phyloP scores from a whole-genome alignment of 108 stramenopile species.

The Fistulifera pelliculosa region DNA sequence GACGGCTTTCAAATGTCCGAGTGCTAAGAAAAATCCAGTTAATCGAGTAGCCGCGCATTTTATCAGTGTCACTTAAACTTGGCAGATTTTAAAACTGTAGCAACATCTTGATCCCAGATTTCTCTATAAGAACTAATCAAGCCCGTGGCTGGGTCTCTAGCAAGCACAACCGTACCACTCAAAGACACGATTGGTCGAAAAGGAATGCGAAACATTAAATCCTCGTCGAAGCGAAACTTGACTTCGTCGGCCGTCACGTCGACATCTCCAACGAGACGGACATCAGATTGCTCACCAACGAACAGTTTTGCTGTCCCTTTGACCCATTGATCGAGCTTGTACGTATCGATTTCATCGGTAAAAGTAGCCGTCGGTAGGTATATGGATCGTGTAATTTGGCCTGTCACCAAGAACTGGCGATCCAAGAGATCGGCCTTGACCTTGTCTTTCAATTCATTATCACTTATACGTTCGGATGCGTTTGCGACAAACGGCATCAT shows the following conservation, averaged over 20 bases:
- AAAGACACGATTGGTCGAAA: conserved; percentile 61
- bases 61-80: conserved; percentile 32
- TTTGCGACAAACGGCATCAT: too few species aligned
- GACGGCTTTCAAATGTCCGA: too few species aligned
- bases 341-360: conserved; percentile 85
- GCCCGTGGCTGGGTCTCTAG: conserved; percentile 48
- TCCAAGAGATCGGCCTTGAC: conserved; percentile 53
- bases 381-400: conserved; percentile 61
- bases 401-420: conserved; percentile 63
- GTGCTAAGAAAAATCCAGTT: too few species aligned
- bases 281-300: conserved; percentile 47
- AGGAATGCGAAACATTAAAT: conserved; percentile 74
- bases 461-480: conserved; percentile 23
- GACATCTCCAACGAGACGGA: conserved; percentile 53
- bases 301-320: conserved; percentile 72
- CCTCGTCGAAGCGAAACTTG: conserved; percentile 70
- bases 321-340: conserved; percentile 76
- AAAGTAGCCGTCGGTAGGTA: conserved; percentile 77
- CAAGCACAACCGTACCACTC: conserved; percentile 64
- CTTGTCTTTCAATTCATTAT: conserved; percentile 45
- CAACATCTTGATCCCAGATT: conserved; percentile 82
- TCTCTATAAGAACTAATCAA: conserved; percentile 77
- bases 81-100: conserved; percentile 61
- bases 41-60: too few species aligned
- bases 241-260: conserved; percentile 28